A percentile compares a stretch with the other conserved stretches of the same genome.
These are phyloP conservation scores for Rhizoclosmatium sp. DNA, from an alignment of 192 early-diverging fungal species.

Conservation along the genomic window DNA sequence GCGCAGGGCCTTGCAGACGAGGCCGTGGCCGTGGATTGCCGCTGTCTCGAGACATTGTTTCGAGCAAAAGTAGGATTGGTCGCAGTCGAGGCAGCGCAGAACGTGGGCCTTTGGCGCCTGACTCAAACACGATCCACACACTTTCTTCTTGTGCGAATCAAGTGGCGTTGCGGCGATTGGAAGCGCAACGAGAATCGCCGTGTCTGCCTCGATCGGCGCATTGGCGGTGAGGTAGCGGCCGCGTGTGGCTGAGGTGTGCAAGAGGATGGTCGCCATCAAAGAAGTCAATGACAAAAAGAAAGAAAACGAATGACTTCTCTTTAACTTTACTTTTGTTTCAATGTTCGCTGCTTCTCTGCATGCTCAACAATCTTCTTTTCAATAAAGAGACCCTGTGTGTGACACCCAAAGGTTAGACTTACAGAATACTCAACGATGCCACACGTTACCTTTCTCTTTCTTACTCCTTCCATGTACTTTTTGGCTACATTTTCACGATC, in stretches of 20 bases:
- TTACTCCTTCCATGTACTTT: slow-evolving; percentile 94
- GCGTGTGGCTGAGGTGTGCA: background rate
- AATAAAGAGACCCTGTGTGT: slow-evolving; percentile 76
- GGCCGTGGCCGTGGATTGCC: slow-evolving; percentile 22
- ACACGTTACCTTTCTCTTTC: slow-evolving; percentile 77
- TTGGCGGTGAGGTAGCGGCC: slow-evolving; percentile 32
- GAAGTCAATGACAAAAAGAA: too few species aligned
- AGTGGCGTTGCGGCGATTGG: slow-evolving; percentile 52
- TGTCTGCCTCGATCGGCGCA: slow-evolving; percentile 9
- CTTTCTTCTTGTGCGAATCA: slow-evolving; percentile 67
- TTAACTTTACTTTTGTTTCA: slow-evolving; percentile 72
- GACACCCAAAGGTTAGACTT: slow-evolving; percentile 30
- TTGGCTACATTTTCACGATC: slow-evolving; percentile 95
- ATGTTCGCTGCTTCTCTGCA: slow-evolving; percentile 83
- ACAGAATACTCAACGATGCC: slow-evolving; percentile 3
- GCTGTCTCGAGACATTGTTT: background rate
- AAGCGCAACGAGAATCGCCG: slow-evolving; percentile 15
- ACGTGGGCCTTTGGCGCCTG: slow-evolving; percentile 48
- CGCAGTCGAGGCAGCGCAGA: slow-evolving; percentile 1
- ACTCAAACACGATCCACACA: slow-evolving; percentile 69
- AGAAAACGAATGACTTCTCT: background rate
- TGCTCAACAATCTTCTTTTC: slow-evolving; percentile 89
- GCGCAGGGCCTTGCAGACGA: slow-evolving; percentile 60
- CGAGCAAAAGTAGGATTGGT: slow-evolving; percentile 51
- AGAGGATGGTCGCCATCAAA: too few species aligned